Evolutionary conservation across 129 eudicot genomes (phyloP), one percentile per base, ranked within the genome.

Genomic region (Chrysanthemum lavandulifolium): DNA sequence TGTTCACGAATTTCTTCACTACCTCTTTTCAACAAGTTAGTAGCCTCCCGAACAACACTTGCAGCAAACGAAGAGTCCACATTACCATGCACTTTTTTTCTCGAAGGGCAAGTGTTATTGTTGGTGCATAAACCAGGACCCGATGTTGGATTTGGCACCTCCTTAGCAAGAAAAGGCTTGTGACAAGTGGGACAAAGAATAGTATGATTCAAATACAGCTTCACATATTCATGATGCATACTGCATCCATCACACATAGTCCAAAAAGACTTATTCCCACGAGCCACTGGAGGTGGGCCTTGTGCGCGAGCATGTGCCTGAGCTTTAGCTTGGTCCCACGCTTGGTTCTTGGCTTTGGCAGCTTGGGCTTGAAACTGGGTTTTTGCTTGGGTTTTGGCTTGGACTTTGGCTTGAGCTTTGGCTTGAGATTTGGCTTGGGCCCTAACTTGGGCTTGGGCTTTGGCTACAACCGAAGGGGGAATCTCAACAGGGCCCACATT

Each of bases 171-270:
- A 84, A 91, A 91, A 45, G 87, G 83, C 62, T 74, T 51, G 5
- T 77, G 74, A 68, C 97, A 91, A 19, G 68, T 81, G 59, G 89
- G 86, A 62, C 91, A 87, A 61, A 81, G 81, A 61, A 91, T 84
- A 50, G 82, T 75, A 29, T 71, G 69, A 68, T 91, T 91, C 57
- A 85, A 83, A 54, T 85, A 91, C 43, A 62, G 47, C 82, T 73
- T 86, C 1, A 82, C 61, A 59, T 83, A 91, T 74, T 87, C 97
- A 58, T 85, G 86, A 79, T 85, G 82, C 91, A 91, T 87, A 54
- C 76, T 85, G 76, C 95, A 91, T 23, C 72, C 21, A 61, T 77
- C 78, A 69, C 97, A 91, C 52, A 80, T 74, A 31, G 97, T 91
- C 97, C 97, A 91, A 67, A 91, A 91, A 33, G 86, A 83, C 59